Base-by-base conservation (phyloP, 2,329 filamentous ascomycete species). In the Pestalotiopsis sp. region DNA sequence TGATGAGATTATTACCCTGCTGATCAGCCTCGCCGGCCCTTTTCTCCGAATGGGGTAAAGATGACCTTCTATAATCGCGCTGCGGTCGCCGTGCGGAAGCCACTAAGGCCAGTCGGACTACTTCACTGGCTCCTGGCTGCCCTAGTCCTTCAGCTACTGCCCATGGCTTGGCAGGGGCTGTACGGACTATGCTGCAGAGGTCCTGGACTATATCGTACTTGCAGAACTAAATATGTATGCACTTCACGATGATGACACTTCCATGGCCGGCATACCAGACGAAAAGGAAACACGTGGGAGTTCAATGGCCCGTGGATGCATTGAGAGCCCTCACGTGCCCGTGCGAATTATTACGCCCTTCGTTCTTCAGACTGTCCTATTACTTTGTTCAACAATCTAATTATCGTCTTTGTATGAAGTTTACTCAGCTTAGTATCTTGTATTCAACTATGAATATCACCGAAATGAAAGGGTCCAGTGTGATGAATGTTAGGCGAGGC, bases 1-100 rank as follows among this genome's bases (percentile, higher is more conserved):
- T 58, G 56, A n/a, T 58, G 20, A 27, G 4, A 58, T 27, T 23
- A 58, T 58, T 2, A 17, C 20, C 3, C 56, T 58, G 56, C 56
- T 58, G 56, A 58, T 58, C 56, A 58, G 56, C 56, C 56, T 58
- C 56, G 20, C n/a, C n/a, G 56, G 56, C 3, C 56, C 56, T 52
- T 27, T 58, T 58, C 56, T 58, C n/a, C 56, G 3, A 13, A 58
- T 58, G 20, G 7, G 56, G 56, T 2, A 58, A 58, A 27, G 20
- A 27, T 23, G 3, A 6, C 27, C 20, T 58, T 58, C 0, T 58
- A 25, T 58, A 3, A 58, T 58, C n/a, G 20, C 4, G 20, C 56
- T 58, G 9, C 56, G 56, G 56, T 58, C 7, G 56, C 12, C 56
- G 1, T 58, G 56, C 56, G 56, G 56, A 17, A 58, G 12, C 56